These are phyloP conservation scores for Dendrocalamus latiflorus DNA, from an alignment of 202 grass and related monocot species.

Conservation along the genomic window DNA sequence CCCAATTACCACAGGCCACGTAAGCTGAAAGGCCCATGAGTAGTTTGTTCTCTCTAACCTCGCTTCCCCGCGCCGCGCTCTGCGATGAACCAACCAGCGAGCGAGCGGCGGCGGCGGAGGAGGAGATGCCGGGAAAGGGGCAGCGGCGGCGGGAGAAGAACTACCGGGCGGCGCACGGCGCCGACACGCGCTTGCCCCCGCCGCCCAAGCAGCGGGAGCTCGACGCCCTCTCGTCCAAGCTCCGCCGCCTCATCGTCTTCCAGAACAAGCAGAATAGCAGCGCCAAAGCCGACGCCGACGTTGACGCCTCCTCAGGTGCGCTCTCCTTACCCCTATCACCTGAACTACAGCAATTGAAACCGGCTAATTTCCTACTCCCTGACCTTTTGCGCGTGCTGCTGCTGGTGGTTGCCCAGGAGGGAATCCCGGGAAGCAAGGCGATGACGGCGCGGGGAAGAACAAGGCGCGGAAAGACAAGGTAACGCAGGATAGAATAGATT, in stretches of 20 bases:
- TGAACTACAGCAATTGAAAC: not conserved
- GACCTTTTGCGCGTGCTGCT: not conserved
- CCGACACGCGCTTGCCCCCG: slow-evolving; percentile 43
- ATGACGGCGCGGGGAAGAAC: slow-evolving; percentile 29
- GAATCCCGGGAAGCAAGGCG: slow-evolving; percentile 16
- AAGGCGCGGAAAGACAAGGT: slow-evolving; percentile 31
- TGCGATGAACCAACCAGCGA: not conserved
- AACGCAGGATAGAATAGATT: not conserved
- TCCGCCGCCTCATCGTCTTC: slow-evolving; percentile 73
- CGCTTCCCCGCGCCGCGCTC: not conserved
- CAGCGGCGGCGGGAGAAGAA: slow-evolving; percentile 80
- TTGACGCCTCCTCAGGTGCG: slow-evolving; percentile 1
- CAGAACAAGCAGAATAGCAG: slow-evolving; percentile 35
- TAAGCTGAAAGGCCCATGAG: not conserved
- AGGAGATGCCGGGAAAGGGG: slow-evolving; percentile 71
- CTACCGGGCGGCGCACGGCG: slow-evolving; percentile 63
- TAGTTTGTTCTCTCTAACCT: not conserved
- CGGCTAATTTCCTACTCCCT: not conserved
- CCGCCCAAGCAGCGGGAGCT: slow-evolving; percentile 67
- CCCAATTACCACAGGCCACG: not conserved
- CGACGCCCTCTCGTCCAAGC: slow-evolving; percentile 75
- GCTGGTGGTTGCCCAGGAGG: not conserved
- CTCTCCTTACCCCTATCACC: not conserved
- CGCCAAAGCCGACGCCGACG: not conserved
- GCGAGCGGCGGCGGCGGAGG: not conserved